These are phyloP conservation scores for Nemania sp. DNA, from an alignment of 2,329 filamentous ascomycete genomes.

Conservation along the genomic window DNA sequence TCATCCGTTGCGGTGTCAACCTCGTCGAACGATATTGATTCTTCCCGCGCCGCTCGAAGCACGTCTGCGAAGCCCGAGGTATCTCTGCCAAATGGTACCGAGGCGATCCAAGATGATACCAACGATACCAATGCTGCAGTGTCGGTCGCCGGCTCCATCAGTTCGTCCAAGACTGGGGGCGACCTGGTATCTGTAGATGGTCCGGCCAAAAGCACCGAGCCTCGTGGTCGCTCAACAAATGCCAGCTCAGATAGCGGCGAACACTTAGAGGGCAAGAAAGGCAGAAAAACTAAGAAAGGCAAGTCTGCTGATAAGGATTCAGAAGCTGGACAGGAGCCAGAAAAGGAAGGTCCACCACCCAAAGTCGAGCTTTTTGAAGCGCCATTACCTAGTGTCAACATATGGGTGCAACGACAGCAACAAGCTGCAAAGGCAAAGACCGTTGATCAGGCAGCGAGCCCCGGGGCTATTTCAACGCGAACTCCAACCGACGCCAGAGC, in stretches of 20 bases:
- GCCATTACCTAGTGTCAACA: slow-evolving; percentile 80
- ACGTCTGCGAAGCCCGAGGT: slow-evolving; percentile 37
- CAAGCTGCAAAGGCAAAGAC: slow-evolving; percentile 58
- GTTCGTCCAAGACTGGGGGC: slow-evolving; percentile 22
- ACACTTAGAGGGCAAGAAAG: slow-evolving; percentile 67
- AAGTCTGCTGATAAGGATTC: slow-evolving; percentile 57
- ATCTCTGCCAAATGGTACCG: slow-evolving; percentile 23
- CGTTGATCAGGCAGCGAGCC: slow-evolving; percentile 22
- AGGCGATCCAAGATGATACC: slow-evolving; percentile 30
- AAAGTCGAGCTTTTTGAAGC: slow-evolving; percentile 77
- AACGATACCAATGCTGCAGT: slow-evolving; percentile 24
- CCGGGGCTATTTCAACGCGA: background rate
- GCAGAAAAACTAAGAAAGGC: slow-evolving; percentile 67
- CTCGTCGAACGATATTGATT: slow-evolving; percentile 44
- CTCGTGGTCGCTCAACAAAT: slow-evolving; percentile 62
- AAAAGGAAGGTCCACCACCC: slow-evolving; percentile 63
- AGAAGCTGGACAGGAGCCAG: slow-evolving; percentile 54
- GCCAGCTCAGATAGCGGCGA: slow-evolving; percentile 68
- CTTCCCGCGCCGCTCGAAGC: slow-evolving; percentile 33
- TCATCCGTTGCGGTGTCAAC: slow-evolving; percentile 45
- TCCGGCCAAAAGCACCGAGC: slow-evolving; percentile 46
- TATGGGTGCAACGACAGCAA: slow-evolving; percentile 78
- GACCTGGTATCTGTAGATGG: slow-evolving; percentile 32
- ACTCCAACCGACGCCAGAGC: slow-evolving; percentile 30
- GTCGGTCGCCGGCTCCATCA: slow-evolving; percentile 25